Percentiles rank a stretch among this genome's conserved stretches.
Evolutionary conservation across 495 filamentous ascomycete genomes (phyloP).

Genomic region (Penicillium manginii): DNA sequence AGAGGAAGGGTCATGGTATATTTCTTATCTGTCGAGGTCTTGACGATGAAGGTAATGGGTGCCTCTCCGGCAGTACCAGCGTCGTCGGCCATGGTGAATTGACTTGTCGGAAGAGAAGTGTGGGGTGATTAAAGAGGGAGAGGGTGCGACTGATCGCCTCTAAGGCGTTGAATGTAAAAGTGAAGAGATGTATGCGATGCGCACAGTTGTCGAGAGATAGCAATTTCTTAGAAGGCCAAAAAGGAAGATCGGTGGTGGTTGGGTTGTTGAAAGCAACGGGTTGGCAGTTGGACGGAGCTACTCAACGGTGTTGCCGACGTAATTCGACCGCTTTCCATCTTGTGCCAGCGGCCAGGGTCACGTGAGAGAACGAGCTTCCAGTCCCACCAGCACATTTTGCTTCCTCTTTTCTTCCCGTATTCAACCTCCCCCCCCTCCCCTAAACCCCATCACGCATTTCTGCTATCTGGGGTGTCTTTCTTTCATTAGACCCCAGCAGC

Average conservation of each 20-base stretch:
- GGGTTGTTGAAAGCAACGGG: not conserved
- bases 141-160: not conserved
- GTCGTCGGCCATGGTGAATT: conserved; percentile 50
- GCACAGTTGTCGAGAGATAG: not conserved
- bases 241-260: not conserved
- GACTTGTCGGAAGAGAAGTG: not conserved
- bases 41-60: conserved; percentile 90
- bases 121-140: not conserved
- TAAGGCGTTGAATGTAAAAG: not conserved
- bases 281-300: too few species aligned
- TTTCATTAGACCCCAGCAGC: conserved; percentile 31
- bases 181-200: not conserved
- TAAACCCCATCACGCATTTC: not conserved
- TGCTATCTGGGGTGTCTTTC: conserved; percentile 13
- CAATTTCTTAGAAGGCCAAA: too few species aligned
- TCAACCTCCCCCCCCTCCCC: not conserved
- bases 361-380: too few species aligned
- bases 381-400: not conserved
- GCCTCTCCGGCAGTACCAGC: conserved; percentile 47
- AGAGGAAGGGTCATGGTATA: conserved; percentile 78
- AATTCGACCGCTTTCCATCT: too few species aligned
- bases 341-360: too few species aligned
- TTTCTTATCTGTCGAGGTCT: conserved; percentile 83
- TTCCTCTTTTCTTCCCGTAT: conserved; percentile 26
- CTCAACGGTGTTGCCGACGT: too few species aligned